Percentiles rank a stretch among this genome's conserved stretches.
These are phyloP conservation scores for Colletotrichum costaricense DNA, from an alignment of 2,329 filamentous ascomycete species.

Conservation along the genomic window DNA sequence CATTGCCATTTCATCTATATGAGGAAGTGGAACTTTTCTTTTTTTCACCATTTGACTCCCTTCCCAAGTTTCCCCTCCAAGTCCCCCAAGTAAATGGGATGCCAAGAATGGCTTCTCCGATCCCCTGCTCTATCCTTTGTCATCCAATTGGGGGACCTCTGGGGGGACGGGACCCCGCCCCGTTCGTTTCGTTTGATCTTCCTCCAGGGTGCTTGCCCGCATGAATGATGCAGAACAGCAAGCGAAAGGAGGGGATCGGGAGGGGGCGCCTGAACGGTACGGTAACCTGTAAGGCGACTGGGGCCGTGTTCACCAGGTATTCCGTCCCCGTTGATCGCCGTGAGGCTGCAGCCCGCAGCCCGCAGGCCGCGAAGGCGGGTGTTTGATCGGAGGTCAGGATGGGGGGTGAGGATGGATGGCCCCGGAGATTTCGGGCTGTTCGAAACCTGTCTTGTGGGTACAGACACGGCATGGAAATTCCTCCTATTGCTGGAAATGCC, in stretches of 20 bases:
- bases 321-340: not conserved
- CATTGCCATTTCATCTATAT: slow-evolving; percentile 21
- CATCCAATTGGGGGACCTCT: not conserved
- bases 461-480: no score
- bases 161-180: not conserved
- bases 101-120: not conserved
- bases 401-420: not conserved
- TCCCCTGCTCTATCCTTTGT: not conserved
- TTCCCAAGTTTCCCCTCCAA: not conserved
- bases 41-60: not conserved
- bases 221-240: slow-evolving; percentile 24
- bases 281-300: not conserved
- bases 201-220: slow-evolving; percentile 18
- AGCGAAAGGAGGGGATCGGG: slow-evolving; percentile 3
- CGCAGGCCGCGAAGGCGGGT: not conserved
- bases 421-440: not conserved
- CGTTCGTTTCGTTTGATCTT: slow-evolving; percentile 27
- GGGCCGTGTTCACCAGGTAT: not conserved
- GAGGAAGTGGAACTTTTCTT: slow-evolving; percentile 15
- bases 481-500: not conserved
- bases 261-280: not conserved
- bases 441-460: no score
- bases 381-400: slow-evolving; percentile 29
- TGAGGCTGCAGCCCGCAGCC: not conserved
- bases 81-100: not conserved